phyloP scores from a whole-genome alignment of 768 basidiomycete species.

The Hypsizygus marmoreus region DNA sequence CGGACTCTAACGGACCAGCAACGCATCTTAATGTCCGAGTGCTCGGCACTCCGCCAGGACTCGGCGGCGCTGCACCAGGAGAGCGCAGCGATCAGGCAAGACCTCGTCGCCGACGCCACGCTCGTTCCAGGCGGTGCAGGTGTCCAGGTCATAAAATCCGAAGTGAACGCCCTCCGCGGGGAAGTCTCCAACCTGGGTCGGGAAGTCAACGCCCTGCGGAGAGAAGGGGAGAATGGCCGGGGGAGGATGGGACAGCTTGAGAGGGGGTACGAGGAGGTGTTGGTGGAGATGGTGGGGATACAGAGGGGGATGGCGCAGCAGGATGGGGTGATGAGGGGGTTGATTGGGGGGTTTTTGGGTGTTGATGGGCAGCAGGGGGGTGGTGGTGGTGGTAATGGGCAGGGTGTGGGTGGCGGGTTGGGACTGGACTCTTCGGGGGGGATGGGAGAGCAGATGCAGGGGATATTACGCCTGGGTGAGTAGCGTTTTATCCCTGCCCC shows the following conservation, averaged over 20 bases:
- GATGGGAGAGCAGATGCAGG: constrained; percentile 1
- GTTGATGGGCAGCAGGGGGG: no score
- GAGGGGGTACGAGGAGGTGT: constrained; percentile 38
- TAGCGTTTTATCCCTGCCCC: no score
- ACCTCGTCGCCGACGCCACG: no score
- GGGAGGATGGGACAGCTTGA: constrained; percentile 38
- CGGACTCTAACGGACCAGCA: constrained; percentile 3
- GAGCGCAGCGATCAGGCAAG: background rate
- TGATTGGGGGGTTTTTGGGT: constrained; percentile 81
- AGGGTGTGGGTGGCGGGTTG: constrained; percentile 20
- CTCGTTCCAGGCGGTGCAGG: no score
- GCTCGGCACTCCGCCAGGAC: background rate
- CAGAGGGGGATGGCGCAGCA: constrained; percentile 74
- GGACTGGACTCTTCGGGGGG: background rate
- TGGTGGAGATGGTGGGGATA: constrained; percentile 39
- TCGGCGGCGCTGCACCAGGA: background rate
- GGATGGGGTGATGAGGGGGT: constrained; percentile 78
- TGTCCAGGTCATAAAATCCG: background rate
- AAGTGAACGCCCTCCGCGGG: background rate
- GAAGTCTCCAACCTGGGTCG: background rate
- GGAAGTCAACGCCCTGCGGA: constrained; percentile 6
- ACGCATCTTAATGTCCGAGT: background rate
- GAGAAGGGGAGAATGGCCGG: constrained; percentile 22
- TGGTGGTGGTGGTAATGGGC: constrained; percentile 32
- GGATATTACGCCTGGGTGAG: no score